Base-by-base conservation (phyloP, 176 grass and related monocot genomes). In the Carex scoparia region DNA sequence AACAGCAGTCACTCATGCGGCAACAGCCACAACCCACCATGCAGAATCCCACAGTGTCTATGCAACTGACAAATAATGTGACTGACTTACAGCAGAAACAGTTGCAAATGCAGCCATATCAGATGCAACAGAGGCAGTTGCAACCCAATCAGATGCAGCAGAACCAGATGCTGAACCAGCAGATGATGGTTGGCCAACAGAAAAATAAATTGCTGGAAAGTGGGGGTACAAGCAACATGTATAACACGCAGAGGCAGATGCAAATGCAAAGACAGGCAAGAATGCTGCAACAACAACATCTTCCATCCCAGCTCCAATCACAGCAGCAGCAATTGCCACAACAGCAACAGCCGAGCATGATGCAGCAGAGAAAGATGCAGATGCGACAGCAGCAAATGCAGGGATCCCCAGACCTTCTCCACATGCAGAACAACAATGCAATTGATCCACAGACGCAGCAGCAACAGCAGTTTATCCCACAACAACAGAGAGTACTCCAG, bases 21-120 rank as follows among this genome's bases (percentile, higher is more conserved):
- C 91, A 93, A 77, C 42, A 89, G 27, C 66, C 90, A 18, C 61
- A 60, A n/a, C 95, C 93, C 55, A 80, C 87, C 73, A 88, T 97
- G 79, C 58, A 91, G 56, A 92, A 97, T 73, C 9, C 93, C 44
- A 85, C 88, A 51, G 88, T 97, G 73, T 40, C 87, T 79, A 79
- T 90, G 86, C 94, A 92, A 61, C 94, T 93, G 82, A 86, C 73
- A 86, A 94, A 86, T 92, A 97, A 82, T 90, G 88, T 86, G 81
- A 83, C 89, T 51, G 92, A 94, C 16, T 92, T 94, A 89, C 92
- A 91, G 80, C 90, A 92, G 74, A 90, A 92, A 79, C 86, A 89
- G 80, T 42, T 98, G 76, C 86, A 85, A 81, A 89, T 95, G 85
- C 95, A 95, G 62, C 92, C 93, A 77, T 40, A 86, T 64, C 90